Evolutionary conservation across 106 monocot genomes (phyloP).

Genomic region (Dendrobium chrysotoxum): DNA sequence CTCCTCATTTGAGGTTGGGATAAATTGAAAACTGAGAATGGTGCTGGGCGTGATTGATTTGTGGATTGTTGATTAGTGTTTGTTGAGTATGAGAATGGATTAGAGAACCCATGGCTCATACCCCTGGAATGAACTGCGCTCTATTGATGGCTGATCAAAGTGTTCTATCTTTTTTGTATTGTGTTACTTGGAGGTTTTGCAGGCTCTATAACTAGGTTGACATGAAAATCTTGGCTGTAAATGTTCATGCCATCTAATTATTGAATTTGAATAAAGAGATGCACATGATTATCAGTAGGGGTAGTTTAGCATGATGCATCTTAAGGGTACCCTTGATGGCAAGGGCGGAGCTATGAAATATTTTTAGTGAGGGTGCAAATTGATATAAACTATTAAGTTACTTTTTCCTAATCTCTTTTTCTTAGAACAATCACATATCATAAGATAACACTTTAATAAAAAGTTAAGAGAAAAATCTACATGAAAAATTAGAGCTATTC

Average conservation of each 20-base stretch:
- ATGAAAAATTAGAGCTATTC: too few relatives aligned
- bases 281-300: constrained; percentile 1
- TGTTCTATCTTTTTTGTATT: not conserved
- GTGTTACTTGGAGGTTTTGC: not conserved
- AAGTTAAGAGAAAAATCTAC: too few relatives aligned
- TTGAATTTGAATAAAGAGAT: not conserved
- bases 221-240: not conserved
- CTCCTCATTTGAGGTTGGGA: not conserved
- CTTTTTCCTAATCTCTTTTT: too few relatives aligned
- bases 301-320: constrained; percentile 3
- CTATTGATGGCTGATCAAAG: not conserved
- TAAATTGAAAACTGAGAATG: not conserved
- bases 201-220: not conserved
- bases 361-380: too few relatives aligned
- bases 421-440: too few relatives aligned
- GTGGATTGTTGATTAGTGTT: not conserved
- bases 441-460: too few relatives aligned
- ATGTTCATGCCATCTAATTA: not conserved
- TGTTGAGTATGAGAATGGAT: not conserved
- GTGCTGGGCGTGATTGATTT: not conserved
- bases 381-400: too few relatives aligned
- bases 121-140: not conserved
- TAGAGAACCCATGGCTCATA: not conserved
- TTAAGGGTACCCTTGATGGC: constrained; percentile 1
- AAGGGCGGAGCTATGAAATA: too few relatives aligned